Evolutionary conservation across 805 yeast genomes (phyloP).

Genomic region (Barnettozyma populi): DNA sequence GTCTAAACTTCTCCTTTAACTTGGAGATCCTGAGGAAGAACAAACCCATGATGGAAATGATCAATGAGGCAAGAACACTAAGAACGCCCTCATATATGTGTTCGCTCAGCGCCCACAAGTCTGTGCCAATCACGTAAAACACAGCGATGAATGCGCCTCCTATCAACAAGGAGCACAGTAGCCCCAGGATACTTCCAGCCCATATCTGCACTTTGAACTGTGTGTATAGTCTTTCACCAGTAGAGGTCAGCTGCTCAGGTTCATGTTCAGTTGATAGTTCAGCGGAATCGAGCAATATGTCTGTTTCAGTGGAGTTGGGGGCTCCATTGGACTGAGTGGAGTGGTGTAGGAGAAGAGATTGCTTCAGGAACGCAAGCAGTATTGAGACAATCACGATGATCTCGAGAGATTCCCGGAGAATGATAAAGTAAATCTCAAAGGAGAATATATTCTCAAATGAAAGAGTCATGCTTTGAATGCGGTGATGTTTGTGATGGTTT

Average conservation of each 20-base stretch:
- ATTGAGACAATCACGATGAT: conserved; percentile 74
- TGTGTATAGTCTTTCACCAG: conserved; percentile 33
- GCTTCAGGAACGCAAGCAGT: conserved; percentile 62
- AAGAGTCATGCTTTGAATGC: conserved; percentile 9
- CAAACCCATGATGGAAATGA: conserved; percentile 83
- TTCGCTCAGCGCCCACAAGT: conserved; percentile 84
- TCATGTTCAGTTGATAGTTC: not conserved
- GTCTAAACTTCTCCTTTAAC: conserved; percentile 76
- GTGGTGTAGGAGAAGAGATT: conserved; percentile 41
- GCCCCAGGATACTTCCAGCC: conserved; percentile 73
- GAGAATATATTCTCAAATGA: conserved; percentile 50
- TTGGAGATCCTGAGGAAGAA: conserved; percentile 76
- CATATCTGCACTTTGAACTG: conserved; percentile 66
- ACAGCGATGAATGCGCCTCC: conserved; percentile 67
- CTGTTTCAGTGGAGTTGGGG: conserved; percentile 7
- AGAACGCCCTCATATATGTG: conserved; percentile 86
- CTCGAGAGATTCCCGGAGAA: conserved; percentile 68
- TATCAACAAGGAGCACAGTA: conserved; percentile 60
- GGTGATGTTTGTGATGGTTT: not conserved
- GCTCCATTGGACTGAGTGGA: not conserved
- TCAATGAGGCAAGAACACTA: conserved; percentile 68
- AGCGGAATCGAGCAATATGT: conserved; percentile 10
- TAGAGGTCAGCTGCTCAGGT: conserved; percentile 3
- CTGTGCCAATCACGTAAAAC: conserved; percentile 75
- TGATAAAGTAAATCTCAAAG: conserved; percentile 68